Percentiles rank a stretch among this genome's conserved stretches.
Conservation (phyloP, 768 basidiomycete genomes). For the Rhodotorula sphaerocarpa region DNA sequence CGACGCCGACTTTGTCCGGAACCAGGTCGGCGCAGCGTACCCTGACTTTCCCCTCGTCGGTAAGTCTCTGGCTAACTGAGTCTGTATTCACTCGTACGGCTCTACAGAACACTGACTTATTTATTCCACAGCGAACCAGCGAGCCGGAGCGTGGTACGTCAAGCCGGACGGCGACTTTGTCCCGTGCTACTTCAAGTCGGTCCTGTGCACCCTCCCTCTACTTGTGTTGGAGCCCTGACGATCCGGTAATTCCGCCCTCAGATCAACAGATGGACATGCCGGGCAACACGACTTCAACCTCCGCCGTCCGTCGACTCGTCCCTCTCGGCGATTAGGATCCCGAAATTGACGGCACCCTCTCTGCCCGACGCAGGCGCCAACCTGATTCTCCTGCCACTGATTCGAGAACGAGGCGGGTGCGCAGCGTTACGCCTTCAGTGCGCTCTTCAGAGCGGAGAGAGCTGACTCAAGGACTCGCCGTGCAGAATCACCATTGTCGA, state of each 20-base stretch:
- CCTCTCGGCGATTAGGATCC: conserved; percentile 57
- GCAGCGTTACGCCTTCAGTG: neutral
- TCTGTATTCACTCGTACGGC: neutral
- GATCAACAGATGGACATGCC: conserved; percentile 38
- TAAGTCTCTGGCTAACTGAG: neutral
- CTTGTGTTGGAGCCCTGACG: conserved; percentile 36
- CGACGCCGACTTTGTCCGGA: conserved; percentile 62
- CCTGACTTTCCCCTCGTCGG: conserved; percentile 54
- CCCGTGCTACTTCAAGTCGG: conserved; percentile 5
- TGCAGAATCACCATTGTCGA: conserved; percentile 74
- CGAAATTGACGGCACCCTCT: neutral
- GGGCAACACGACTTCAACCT: conserved; percentile 48
- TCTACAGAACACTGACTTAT: neutral
- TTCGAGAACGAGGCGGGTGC: conserved; percentile 56
- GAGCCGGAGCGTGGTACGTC: conserved; percentile 91
- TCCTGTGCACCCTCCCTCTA: neutral
- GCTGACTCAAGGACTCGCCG: no score
- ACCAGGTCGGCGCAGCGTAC: conserved; percentile 50
- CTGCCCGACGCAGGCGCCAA: conserved; percentile 67
- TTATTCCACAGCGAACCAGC: conserved; percentile 63
- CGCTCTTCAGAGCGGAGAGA: neutral
- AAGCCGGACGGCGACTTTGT: conserved; percentile 56
- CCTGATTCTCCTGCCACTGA: conserved; percentile 61
- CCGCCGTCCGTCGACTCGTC: conserved; percentile 94
- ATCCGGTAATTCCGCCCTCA: neutral